Evolutionary conservation across 192 early-diverging fungal species (phyloP), one percentile per base, ranked within the genome.

Genomic region (Coemansia sp.): DNA sequence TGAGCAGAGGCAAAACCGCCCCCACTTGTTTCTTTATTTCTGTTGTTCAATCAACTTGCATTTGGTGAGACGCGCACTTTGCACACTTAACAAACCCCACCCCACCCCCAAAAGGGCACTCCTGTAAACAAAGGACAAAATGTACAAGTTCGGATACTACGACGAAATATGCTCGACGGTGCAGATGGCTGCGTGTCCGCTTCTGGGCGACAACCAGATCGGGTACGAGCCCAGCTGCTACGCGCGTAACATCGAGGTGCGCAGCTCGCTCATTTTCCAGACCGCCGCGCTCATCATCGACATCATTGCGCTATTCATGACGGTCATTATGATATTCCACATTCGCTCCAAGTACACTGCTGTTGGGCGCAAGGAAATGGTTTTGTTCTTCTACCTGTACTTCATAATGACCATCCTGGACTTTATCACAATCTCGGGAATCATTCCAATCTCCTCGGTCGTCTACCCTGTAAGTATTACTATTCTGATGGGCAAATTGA

Each of bases 301-400:
- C 70, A 66, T 98, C 57, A 88, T 97, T 60, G 91, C 96, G 28
- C 75, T 99, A 59, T 75, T 94, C 65, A 99, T 99, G 97, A 95
- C 96, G 9, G 79, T 88, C 55, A 95, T 96, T 73, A 99, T 99
- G 97, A 97, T 99, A 75, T 92, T 91, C 67, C 96, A 99, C 78
- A 93, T 99, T 75, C 91, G 90, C 63, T 92, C 91, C 45, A 99
- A 99, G 84, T 98, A 96, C 82, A 99, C 97, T 26, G 97, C 97
- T 35, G 94, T 99, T n/a, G 97, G 95, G 49, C 94, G 97, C 62
- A 95, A 95, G 84, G 97, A 98, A 83, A 97, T 98, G 75, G 92
- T 96, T 59, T 89, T 97, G 90, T 95, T 98, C 78, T 99, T 98
- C 79, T 99, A 98, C 75, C 78, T 97, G 57, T 99, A 98, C 83